Conservation (phyloP, 345 rosid genomes). For the Gossypium herbaceum region DNA sequence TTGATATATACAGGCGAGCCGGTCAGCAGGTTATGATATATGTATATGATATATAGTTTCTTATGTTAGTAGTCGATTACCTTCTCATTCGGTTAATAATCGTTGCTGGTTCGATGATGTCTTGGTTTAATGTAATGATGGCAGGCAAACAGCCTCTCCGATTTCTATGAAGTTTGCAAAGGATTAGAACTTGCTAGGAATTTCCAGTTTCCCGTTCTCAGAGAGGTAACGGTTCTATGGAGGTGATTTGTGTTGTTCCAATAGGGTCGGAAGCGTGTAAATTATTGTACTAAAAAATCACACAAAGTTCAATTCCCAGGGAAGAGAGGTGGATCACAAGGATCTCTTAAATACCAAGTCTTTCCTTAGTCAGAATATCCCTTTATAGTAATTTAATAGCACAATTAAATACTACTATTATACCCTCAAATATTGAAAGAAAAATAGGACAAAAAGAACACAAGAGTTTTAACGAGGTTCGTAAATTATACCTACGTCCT, state of each 20-base stretch:
- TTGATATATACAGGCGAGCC: conserved; percentile 81
- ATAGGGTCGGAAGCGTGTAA: no score
- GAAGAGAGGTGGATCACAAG: no score
- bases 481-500: no score
- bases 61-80: background rate
- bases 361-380: no score
- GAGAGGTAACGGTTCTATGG: conserved; percentile 59
- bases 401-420: no score
- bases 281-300: no score
- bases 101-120: background rate
- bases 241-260: conserved; percentile 5
- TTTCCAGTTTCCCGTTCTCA: conserved; percentile 85
- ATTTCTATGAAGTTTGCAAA: conserved; percentile 89
- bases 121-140: conserved; percentile 14
- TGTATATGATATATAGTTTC: background rate
- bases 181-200: conserved; percentile 98
- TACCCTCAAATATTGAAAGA: no score
- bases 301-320: no score
- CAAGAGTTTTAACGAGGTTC: no score
- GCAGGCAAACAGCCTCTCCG: conserved; percentile 90
- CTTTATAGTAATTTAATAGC: no score
- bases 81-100: background rate
- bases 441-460: no score
- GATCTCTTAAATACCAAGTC: no score
- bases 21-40: conserved; percentile 67